Base-by-base conservation (phyloP, 352 stramenopile species). In the Phytophthora litchii region DNA sequence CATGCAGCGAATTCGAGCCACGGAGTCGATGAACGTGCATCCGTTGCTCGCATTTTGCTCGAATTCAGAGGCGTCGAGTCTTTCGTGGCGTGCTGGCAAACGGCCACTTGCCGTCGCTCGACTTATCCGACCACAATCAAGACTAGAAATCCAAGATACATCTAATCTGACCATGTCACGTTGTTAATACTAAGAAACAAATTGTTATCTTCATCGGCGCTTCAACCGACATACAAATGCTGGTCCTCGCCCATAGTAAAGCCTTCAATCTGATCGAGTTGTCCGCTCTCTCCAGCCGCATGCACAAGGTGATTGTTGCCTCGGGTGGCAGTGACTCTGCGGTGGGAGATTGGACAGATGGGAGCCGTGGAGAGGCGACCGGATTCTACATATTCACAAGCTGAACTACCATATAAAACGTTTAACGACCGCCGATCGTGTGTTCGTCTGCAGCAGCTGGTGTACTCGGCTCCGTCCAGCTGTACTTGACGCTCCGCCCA, bases 401-500 rank as follows among this genome's bases (percentile, higher is more conserved):
- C 52, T 58, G 51, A 54, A 55, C 54, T 27, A 13, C 43, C 13
- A 60, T 48, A 42, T 13, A 41, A 49, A 20, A 35, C 21, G 47
- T 51, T 56, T 37, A 51, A 48, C 32, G 51, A 61, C 59, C 12
- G 3, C 48, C 3, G 13, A 16, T 69, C 40, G 53, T 64, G 57
- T 32, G 41, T 69, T 73, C 64, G 42, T 13, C 23, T 1, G 8
- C 21, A 62, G 20, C 64, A 65, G 42, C 58, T 69, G 58, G 32
- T 38, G 11, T 16, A 11, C 21, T 45, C 43, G 27, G 5, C n/a
- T 25, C 32, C 41, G 20, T 10, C n/a, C 56, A 72, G 48, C 61
- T 54, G 61, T 27, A 13, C 21, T 25, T 31, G 23, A 9, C 21
- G 56, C 56, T 12, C 23, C 47, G 50, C 47, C 49, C 59, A 62